Evolutionary conservation across 495 filamentous ascomycete species (phyloP).

Genomic region (Hypoxylon subgilvum): DNA sequence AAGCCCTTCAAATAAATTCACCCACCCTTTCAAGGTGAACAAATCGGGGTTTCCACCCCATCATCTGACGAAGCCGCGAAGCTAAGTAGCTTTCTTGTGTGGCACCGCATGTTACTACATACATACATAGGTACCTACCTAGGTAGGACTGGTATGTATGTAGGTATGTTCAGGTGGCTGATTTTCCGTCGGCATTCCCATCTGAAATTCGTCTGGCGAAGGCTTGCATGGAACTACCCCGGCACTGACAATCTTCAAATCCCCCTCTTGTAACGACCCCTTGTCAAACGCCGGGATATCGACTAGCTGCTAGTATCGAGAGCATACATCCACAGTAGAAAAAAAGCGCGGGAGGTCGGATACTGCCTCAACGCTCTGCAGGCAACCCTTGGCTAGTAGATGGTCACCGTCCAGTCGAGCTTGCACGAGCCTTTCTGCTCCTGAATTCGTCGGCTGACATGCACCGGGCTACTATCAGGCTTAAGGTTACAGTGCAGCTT

Average conservation of each 20-base stretch:
- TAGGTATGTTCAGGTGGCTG: conserved; percentile 4
- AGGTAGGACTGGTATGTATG: too few relatives aligned
- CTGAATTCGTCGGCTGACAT: conserved; percentile 14
- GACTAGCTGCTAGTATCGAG: conserved; percentile 20
- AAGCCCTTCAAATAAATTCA: background rate
- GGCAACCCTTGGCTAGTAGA: conserved; percentile 2
- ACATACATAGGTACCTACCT: too few relatives aligned
- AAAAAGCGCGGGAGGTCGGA: conserved; percentile 12
- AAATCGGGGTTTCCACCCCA: conserved; percentile 14
- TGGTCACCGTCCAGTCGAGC: conserved; percentile 18
- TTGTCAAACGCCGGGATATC: conserved; percentile 24
- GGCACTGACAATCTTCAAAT: conserved; percentile 32
- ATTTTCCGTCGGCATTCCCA: conserved; percentile 11
- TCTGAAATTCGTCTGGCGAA: conserved; percentile 16
- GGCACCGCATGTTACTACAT: background rate
- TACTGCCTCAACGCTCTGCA: conserved; percentile 2
- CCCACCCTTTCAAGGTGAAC: background rate
- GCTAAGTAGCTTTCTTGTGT: conserved; percentile 4
- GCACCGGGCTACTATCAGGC: conserved; percentile 30
- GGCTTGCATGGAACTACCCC: conserved; percentile 29
- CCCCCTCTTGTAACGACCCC: conserved; percentile 32
- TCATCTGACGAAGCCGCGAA: conserved; percentile 10
- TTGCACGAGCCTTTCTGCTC: conserved; percentile 20
- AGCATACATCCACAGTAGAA: conserved; percentile 7
- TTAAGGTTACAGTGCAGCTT: conserved; percentile 30